Base-by-base conservation (phyloP, 257 asterid genomes). In the Linaria vulgaris region DNA sequence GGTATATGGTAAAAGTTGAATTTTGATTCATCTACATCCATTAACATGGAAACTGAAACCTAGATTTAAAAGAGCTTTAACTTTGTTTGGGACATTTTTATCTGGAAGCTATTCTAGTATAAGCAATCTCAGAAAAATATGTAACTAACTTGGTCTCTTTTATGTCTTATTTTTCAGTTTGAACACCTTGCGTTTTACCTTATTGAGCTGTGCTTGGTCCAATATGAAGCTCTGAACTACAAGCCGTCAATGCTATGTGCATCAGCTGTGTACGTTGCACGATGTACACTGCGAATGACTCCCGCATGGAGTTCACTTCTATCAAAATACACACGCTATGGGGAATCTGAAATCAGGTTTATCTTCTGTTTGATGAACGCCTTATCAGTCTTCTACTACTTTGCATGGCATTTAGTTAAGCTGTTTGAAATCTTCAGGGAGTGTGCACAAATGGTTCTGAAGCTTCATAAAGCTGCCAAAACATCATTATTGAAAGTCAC, bases 211-310 rank as follows among this genome's bases (percentile, higher is more conserved):
- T 87, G 96, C 87, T 74, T 92, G 60, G 94, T 85, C 61, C 91
- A 89, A 67, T 76, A 87, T 3, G 96, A 92, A 74, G 91, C 97
- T 71, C 46, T 89, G 78, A 87, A 79, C 70, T 89, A 89, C 86
- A 89, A 85, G 79, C 95, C 99, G 56, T 92, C 97, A 8, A 59
- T 92, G 82, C 74, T 89, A 30, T 85, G 97, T 68, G 99, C 99
- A 12, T 87, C 99, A 21, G 95, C 97, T 71, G 83, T 89, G 77
- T 89, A 87, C 69, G 83, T 92, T 38, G 94, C 97, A 22, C 80
- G 97, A 65, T 82, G 94, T 68, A 92, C 91, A 4, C 45, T 92
- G 91, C 69, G 60, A 71, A 70, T 82, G 63, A 61, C 76, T 63
- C 96, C 97, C 3, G 60, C 78, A 27, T 92, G 99, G 99, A 89